These are phyloP conservation scores for Apiospora kogelbergensis DNA, from an alignment of 2,329 filamentous ascomycete species.

Conservation along the genomic window DNA sequence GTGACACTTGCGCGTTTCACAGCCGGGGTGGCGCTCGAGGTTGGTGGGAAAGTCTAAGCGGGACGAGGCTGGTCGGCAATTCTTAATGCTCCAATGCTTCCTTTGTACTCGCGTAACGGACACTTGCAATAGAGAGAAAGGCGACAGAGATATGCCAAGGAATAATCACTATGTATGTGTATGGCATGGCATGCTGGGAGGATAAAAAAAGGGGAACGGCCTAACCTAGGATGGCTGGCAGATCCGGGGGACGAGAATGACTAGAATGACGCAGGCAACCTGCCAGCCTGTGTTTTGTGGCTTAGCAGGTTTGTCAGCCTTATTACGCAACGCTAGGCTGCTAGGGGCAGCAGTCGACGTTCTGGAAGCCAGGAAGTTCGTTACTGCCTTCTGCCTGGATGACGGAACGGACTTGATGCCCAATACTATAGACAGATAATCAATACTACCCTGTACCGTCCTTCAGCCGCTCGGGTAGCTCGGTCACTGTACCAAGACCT, in stretches of 20 bases:
- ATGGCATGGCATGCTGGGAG: not conserved
- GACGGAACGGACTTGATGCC: too few relatives aligned
- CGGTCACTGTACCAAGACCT: not conserved
- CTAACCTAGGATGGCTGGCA: not conserved
- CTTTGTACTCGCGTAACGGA: not conserved
- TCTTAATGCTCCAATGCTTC: not conserved
- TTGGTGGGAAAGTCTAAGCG: not conserved
- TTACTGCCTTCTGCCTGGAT: too few relatives aligned
- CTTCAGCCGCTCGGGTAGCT: not conserved
- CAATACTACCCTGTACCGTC: too few relatives aligned
- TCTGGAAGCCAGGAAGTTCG: too few relatives aligned
- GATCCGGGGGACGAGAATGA: not conserved
- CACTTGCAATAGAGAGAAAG: not conserved
- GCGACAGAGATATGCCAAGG: not conserved
- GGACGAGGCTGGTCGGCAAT: not conserved
- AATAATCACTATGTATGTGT: not conserved
- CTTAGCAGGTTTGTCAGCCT: too few relatives aligned
- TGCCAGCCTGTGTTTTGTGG: not conserved
- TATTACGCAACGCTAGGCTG: too few relatives aligned
- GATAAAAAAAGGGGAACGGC: not conserved
- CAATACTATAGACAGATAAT: too few relatives aligned
- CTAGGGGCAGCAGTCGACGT: too few relatives aligned
- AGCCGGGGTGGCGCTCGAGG: not conserved
- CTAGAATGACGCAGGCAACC: not conserved
- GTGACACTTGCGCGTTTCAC: constrained; percentile 6